These are phyloP conservation scores for Aspergillus hortae DNA, from an alignment of 2,329 filamentous ascomycete species.

Conservation along the genomic window DNA sequence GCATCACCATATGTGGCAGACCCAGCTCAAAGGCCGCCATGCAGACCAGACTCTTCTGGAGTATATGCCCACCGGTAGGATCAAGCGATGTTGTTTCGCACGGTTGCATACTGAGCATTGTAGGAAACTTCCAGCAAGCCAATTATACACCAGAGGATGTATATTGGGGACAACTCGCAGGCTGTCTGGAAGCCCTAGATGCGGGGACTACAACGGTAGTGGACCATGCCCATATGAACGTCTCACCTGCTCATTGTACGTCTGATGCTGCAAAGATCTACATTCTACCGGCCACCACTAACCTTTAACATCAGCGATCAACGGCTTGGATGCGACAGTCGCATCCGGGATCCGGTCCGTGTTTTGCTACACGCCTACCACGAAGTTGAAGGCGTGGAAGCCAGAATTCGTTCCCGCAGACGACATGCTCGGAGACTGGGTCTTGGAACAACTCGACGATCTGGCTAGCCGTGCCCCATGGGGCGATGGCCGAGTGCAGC, in stretches of 20 bases:
- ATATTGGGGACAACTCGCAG: constrained; percentile 41
- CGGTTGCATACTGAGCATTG: not conserved
- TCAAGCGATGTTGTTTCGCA: not conserved
- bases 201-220: constrained; percentile 26
- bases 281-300: not conserved
- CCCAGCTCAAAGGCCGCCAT: constrained; percentile 37
- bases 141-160: constrained; percentile 41
- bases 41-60: constrained; percentile 41
- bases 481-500: constrained; percentile 22
- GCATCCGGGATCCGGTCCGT: constrained; percentile 28
- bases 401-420: constrained; percentile 12
- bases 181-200: constrained; percentile 20
- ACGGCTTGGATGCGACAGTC: constrained; percentile 22
- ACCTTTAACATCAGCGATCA: constrained; percentile 7
- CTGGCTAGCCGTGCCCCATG: constrained; percentile 16
- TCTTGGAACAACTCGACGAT: constrained; percentile 17
- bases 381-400: constrained; percentile 20
- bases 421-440: constrained; percentile 22
- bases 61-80: constrained; percentile 26
- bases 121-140: constrained; percentile 17
- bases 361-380: constrained; percentile 22
- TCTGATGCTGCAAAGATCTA: not conserved
- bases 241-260: constrained; percentile 23
- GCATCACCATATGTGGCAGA: constrained; percentile 46
- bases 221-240: constrained; percentile 30